Evolutionary conservation across 768 basidiomycete genomes (phyloP).

Genomic region (Ramaria sp.): DNA sequence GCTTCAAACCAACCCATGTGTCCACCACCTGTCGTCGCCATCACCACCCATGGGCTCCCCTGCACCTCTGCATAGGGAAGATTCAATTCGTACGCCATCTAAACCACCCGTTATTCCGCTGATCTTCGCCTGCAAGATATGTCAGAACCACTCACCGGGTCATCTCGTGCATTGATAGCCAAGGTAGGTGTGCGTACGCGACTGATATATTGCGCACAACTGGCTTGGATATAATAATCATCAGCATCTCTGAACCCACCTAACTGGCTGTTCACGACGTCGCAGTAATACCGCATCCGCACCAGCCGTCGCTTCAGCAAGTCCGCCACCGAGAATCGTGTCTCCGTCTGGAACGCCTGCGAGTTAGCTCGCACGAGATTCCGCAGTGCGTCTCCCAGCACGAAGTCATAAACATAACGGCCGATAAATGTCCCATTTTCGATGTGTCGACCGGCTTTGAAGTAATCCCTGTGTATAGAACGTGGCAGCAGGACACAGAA

Average conservation of each 20-base stretch:
- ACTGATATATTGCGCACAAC: conserved; percentile 9
- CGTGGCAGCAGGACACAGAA: neutral
- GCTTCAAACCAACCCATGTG: conserved; percentile 18
- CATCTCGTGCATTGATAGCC: conserved; percentile 15
- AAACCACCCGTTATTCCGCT: neutral
- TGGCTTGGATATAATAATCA: conserved; percentile 14
- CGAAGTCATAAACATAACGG: conserved; percentile 13
- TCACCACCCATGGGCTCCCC: conserved; percentile 12
- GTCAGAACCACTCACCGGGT: conserved; percentile 9
- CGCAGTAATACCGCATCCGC: conserved; percentile 12
- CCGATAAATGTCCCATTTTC: conserved; percentile 11
- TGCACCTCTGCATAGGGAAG: conserved; percentile 11
- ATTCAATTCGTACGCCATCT: conserved; percentile 8
- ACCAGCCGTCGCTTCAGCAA: conserved; percentile 8
- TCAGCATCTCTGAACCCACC: conserved; percentile 12
- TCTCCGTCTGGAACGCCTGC: conserved; percentile 11
- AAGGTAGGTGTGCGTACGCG: conserved; percentile 13
- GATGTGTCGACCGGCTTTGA: conserved; percentile 9
- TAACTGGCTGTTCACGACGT: conserved; percentile 10
- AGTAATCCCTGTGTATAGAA: conserved; percentile 10
- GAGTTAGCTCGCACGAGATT: conserved; percentile 12
- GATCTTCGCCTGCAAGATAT: neutral
- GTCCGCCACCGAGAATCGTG: neutral
- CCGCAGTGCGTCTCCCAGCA: conserved; percentile 14
- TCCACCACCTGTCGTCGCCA: conserved; percentile 16